phyloP scores from a whole-genome alignment of 306 rosid genomes.

The Cucurbita pepo region DNA sequence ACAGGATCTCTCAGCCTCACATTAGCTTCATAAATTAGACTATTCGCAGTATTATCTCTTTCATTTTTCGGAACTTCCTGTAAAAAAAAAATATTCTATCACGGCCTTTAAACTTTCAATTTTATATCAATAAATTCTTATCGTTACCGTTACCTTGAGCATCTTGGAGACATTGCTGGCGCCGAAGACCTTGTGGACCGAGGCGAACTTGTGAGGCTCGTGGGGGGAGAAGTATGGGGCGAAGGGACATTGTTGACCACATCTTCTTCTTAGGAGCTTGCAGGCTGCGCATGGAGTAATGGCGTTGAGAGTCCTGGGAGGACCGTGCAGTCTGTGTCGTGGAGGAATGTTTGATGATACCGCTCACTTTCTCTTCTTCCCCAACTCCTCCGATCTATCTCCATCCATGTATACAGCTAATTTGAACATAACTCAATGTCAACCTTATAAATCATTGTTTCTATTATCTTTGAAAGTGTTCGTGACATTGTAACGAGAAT shows the following conservation, averaged over 20 bases:
- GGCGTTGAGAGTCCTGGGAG: constrained; percentile 29
- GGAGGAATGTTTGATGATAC: neutral
- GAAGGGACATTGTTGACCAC: constrained; percentile 90
- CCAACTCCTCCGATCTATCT: constrained; percentile 1
- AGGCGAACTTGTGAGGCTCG: constrained; percentile 78
- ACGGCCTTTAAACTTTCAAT: neutral
- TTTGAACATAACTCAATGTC: too few relatives aligned
- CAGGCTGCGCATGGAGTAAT: constrained; percentile 95
- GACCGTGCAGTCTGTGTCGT: neutral
- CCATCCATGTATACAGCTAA: too few relatives aligned
- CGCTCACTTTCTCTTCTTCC: constrained; percentile 3
- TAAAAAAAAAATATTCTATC: neutral
- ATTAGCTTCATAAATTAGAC: constrained; percentile 79
- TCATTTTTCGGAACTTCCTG: constrained; percentile 65
- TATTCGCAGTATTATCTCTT: constrained; percentile 78
- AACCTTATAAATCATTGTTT: too few relatives aligned
- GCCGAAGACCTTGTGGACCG: constrained; percentile 85
- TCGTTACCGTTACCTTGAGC: constrained; percentile 20
- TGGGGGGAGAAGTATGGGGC: constrained; percentile 88
- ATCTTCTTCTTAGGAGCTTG: constrained; percentile 82
- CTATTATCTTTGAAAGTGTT: too few relatives aligned
- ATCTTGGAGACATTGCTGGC: constrained; percentile 96
- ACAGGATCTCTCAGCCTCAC: constrained; percentile 78
- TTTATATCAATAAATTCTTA: neutral
- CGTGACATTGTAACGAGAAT: too few relatives aligned